Evolutionary conservation across 257 asterid species (phyloP).

Genomic region (Echites panduratus): DNA sequence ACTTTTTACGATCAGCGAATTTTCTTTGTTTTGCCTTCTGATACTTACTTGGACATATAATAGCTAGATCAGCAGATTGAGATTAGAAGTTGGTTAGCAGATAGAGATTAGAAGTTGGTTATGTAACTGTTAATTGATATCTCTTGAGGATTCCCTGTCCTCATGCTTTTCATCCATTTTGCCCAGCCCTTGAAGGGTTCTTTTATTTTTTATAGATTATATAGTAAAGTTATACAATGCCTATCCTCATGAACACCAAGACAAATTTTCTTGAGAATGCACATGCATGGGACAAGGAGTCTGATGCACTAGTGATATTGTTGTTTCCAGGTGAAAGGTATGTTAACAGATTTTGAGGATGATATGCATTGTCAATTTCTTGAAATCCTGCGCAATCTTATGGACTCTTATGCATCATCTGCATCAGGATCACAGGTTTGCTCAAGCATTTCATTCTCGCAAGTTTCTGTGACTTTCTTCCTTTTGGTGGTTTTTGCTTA

Average conservation of each 20-base stretch:
- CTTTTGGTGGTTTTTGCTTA: background rate
- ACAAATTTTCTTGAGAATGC: background rate
- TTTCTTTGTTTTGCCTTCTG: background rate
- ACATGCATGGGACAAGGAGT: background rate
- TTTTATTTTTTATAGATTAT: background rate
- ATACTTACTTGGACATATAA: background rate
- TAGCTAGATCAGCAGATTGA: background rate
- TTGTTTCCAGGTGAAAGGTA: constrained; percentile 69
- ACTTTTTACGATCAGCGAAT: background rate
- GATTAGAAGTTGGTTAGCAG: background rate
- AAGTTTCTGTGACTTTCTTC: background rate
- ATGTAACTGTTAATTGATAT: background rate
- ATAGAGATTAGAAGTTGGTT: background rate
- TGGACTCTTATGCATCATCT: constrained; percentile 51
- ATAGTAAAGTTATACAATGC: background rate
- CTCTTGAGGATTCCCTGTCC: background rate
- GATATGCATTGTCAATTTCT: constrained; percentile 97
- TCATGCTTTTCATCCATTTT: background rate
- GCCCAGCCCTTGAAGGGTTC: background rate
- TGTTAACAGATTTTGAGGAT: constrained; percentile 87
- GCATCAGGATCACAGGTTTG: constrained; percentile 71
- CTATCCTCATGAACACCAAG: background rate
- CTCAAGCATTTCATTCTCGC: background rate
- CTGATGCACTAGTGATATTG: background rate
- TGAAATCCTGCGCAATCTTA: constrained; percentile 90